Evolutionary conservation across 2,329 filamentous ascomycete species (phyloP), one percentile per base, ranked within the genome.

Genomic region (Pseudopyrenochaeta lycopersici): DNA sequence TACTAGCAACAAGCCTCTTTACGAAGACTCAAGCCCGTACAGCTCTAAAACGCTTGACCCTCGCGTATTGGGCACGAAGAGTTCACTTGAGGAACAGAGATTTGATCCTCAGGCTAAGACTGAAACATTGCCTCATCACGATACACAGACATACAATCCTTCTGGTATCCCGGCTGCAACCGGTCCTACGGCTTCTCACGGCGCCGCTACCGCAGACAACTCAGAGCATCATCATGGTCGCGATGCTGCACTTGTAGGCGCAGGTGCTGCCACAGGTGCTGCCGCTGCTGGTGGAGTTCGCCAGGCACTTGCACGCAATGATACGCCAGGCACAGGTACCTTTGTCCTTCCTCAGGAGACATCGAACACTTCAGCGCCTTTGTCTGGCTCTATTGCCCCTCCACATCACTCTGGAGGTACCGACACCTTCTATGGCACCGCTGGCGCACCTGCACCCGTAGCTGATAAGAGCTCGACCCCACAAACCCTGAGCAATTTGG

Each of bases 1-100:
- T 30, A 44, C 23, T 12, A 52, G 29, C 41, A 62, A 36, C 3
- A 58, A 63, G 20, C 36, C 47, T 3, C 50, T 65, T 2, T 60
- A 62, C 5, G 49, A 55, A 17, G 64, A 66, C 4, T 48, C 57
- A 9, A 71, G 56, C 42, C 69, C 68, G 0, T 71, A 71, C 39
- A 68, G 60, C 38, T 61, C 67, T 7, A 66, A 62, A 10, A 40
- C 57, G 17, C 52, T 73, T 17, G 70, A 73, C 23, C 68, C 70
- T 42, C 70, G 71, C 3, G 66, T 70, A 6, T 43, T 62, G 18
- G 57, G 64, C 7, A 51, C 47, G 2, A 58, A 62, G 17, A 42
- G 57, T 12, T 55, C 46, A 10, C 42, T 62, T 6, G 43, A 63
- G 3, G 55, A 66, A 30, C 67, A 70, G 38, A 58, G 49, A 30